Conservation (phyloP, 2,329 filamentous ascomycete species). For the Tricladium varicosporioides region DNA sequence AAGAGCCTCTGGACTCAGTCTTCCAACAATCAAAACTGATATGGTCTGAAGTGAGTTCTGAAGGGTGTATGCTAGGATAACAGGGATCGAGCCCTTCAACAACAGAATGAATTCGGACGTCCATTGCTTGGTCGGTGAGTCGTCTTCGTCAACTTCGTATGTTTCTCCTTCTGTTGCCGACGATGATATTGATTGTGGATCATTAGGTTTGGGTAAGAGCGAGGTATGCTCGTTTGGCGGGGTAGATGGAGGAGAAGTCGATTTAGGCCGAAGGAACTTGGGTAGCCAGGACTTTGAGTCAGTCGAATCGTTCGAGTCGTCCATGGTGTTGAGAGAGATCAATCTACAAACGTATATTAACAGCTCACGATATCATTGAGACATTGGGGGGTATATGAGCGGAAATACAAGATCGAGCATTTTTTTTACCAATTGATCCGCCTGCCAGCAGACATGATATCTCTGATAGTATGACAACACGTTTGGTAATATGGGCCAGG, state of each 20-base stretch:
- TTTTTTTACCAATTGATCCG: background rate
- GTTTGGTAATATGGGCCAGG: slow-evolving; percentile 3
- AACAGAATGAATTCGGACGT: slow-evolving; percentile 64
- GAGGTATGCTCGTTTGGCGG: slow-evolving; percentile 32
- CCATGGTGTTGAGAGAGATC: slow-evolving; percentile 12
- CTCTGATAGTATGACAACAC: slow-evolving; percentile 13
- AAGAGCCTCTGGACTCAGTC: slow-evolving; percentile 74
- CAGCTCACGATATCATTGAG: slow-evolving; percentile 1
- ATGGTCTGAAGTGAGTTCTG: slow-evolving; percentile 84
- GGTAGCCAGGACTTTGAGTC: slow-evolving; percentile 30
- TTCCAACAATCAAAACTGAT: slow-evolving; percentile 78
- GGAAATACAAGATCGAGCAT: background rate
- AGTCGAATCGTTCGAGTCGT: slow-evolving; percentile 19
- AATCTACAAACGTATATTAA: background rate
- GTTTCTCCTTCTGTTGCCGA: slow-evolving; percentile 23
- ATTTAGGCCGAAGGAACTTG: slow-evolving; percentile 23
- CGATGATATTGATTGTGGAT: slow-evolving; percentile 8
- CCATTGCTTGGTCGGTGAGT: slow-evolving; percentile 35
- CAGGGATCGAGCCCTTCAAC: slow-evolving; percentile 67
- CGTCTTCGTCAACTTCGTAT: slow-evolving; percentile 26
- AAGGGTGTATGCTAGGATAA: slow-evolving; percentile 80
- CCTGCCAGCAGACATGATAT: slow-evolving; percentile 5
- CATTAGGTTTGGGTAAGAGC: slow-evolving; percentile 25
- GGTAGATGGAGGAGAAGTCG: slow-evolving; percentile 19
- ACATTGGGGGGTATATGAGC: slow-evolving; percentile 1